Base-by-base conservation (phyloP, 371 early-diverging fungal species). In the Lichtheimia ramosa region DNA sequence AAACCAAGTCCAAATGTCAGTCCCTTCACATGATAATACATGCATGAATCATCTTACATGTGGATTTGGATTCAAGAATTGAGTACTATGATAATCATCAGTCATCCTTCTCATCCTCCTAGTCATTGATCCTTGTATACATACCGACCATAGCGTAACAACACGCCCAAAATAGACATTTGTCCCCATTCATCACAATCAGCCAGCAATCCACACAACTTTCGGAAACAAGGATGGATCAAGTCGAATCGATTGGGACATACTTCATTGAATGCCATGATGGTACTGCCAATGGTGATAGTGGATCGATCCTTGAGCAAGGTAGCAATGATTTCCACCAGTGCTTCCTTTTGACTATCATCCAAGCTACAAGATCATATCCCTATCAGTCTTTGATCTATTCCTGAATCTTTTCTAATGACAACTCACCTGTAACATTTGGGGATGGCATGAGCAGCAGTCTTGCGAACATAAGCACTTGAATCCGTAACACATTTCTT, bases 171-270 rank as follows among this genome's bases (percentile, higher is more conserved):
- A n/a, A 94, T 88, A 10, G 92, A 89, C 56, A 94, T 83, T 72
- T 96, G 96, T 15, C 92, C 95, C 96, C 96, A 96, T 67, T 96
- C 95, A 71, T 98, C 97, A 53, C 93, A 85, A 43, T 95, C 96
- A 5, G 85, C 75, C 25, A 98, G 69, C 79, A 94, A 75, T 24
- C 77, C 73, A 65, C 97, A 96, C 49, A 96, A 78, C 49, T 94
- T 91, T 27, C 94, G 84, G 73, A 83, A 98, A 63, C 95, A 94
- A 25, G 83, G 85, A 69, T 98, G 97, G 21, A 96, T 87, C 60
- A 93, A 64, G 56, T 93, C 95, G 59, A 89, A 82, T 53, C 91
- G 70, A 24, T 89, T 87, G 2, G 95, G 95, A 65, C 96, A 94
- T 4, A 95, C 84, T 58, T 89, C 87, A 41, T 86, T 85, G 71